phyloP scores from a whole-genome alignment of 1,284 basidiomycete genomes.

The Ganoderma boninense region DNA sequence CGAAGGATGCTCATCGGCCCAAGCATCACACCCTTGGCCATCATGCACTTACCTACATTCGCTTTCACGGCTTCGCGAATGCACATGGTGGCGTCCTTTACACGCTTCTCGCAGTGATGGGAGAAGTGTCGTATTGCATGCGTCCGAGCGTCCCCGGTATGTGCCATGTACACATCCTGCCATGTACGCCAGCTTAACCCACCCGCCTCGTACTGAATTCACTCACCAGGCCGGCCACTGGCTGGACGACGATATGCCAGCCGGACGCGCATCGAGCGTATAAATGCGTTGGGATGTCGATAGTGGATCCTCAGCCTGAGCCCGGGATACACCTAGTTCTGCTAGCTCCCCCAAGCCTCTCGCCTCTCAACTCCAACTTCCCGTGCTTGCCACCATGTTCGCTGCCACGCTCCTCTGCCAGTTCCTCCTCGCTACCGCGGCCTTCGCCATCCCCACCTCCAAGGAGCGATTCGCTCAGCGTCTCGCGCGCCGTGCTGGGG shows the following conservation, averaged over 20 bases:
- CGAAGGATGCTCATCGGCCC: too few relatives aligned
- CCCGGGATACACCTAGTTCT: constrained; percentile 18
- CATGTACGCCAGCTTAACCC: too few relatives aligned
- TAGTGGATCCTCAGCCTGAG: background rate
- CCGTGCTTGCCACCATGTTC: constrained; percentile 26
- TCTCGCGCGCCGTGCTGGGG: constrained; percentile 27
- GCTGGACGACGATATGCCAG: background rate
- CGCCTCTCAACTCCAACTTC: constrained; percentile 21
- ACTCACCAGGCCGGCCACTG: too few relatives aligned
- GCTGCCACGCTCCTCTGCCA: constrained; percentile 30
- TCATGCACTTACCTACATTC: too few relatives aligned
- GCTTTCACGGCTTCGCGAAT: too few relatives aligned
- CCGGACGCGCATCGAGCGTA: background rate
- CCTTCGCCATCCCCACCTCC: constrained; percentile 30
- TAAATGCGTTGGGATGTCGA: background rate
- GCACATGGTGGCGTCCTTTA: too few relatives aligned
- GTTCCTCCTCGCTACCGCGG: constrained; percentile 34
- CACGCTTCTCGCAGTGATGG: too few relatives aligned
- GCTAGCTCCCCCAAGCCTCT: constrained; percentile 24
- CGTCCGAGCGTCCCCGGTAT: too few relatives aligned
- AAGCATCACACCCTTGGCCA: too few relatives aligned
- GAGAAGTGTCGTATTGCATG: too few relatives aligned
- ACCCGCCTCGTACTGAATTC: background rate
- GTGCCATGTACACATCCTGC: too few relatives aligned
- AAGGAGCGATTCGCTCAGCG: constrained; percentile 30